These are phyloP conservation scores for Xylaria sp. DNA, from an alignment of 2,329 filamentous ascomycete genomes.

Conservation along the genomic window DNA sequence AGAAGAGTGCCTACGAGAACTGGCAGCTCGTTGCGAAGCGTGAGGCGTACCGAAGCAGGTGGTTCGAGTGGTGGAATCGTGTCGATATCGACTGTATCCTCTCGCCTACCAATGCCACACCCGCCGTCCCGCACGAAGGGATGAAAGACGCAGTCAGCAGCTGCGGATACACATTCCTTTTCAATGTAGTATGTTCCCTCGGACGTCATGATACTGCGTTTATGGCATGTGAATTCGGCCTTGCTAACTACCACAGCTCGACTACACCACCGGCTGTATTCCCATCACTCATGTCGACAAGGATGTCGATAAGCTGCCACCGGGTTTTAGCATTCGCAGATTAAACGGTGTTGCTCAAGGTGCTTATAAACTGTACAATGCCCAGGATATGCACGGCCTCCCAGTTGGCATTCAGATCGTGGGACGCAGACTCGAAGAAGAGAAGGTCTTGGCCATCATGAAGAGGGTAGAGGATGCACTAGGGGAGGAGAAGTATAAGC, in stretches of 20 bases:
- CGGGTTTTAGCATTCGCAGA: conserved; percentile 62
- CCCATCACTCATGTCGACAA: conserved; percentile 86
- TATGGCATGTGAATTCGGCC: background rate
- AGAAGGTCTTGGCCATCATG: conserved; percentile 86
- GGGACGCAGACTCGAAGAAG: conserved; percentile 79
- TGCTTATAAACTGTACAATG: conserved; percentile 86
- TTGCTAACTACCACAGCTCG: conserved; percentile 59
- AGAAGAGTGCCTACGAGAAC: conserved; percentile 76
- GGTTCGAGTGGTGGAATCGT: conserved; percentile 85
- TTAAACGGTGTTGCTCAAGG: conserved; percentile 82
- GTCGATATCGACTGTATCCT: conserved; percentile 78
- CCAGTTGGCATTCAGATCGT: conserved; percentile 88
- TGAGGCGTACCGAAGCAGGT: conserved; percentile 76
- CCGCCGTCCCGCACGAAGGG: conserved; percentile 82
- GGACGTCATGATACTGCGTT: background rate
- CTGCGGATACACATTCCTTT: conserved; percentile 93
- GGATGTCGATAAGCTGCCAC: conserved; percentile 67
- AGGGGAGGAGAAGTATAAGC: conserved; percentile 59
- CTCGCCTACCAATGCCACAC: conserved; percentile 86
- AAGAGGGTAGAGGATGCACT: conserved; percentile 76
- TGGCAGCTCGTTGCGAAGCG: conserved; percentile 81
- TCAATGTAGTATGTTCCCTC: conserved; percentile 71
- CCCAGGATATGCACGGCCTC: conserved; percentile 80
- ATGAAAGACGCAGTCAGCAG: conserved; percentile 86
- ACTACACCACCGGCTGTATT: conserved; percentile 82